Conservation (phyloP, 2,329 filamentous ascomycete species). For the Botrytis elliptica region DNA sequence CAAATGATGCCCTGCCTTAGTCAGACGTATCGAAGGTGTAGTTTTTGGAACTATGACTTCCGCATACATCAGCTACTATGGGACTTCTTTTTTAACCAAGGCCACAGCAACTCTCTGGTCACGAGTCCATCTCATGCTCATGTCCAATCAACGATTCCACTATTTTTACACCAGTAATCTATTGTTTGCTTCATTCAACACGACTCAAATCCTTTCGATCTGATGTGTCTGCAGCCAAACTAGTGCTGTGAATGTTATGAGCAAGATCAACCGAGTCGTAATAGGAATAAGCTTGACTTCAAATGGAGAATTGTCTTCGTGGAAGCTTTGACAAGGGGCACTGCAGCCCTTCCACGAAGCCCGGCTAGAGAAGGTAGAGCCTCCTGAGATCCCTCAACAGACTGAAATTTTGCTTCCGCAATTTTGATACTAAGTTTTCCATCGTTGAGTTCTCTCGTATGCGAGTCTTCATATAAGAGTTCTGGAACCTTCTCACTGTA, state of each 20-base stretch:
- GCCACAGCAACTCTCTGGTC: neutral
- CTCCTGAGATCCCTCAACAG: neutral
- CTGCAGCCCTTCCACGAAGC: neutral
- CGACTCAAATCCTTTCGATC: neutral
- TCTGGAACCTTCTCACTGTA: no score
- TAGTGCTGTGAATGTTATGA: neutral
- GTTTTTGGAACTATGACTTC: neutral
- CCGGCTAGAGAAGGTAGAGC: neutral
- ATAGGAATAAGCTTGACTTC: neutral
- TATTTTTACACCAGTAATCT: neutral
- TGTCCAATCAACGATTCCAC: neutral
- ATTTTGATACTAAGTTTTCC: neutral
- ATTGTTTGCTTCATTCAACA: neutral
- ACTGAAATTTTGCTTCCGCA: neutral
- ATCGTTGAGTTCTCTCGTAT: neutral
- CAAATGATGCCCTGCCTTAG: neutral
- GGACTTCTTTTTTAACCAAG: neutral
- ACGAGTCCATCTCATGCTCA: neutral
- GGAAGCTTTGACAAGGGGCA: neutral
- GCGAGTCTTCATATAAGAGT: no score
- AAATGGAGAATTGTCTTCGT: neutral
- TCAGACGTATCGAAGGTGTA: neutral
- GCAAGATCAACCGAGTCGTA: neutral
- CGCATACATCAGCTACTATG: neutral
- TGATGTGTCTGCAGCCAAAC: no score